These are phyloP conservation scores for Beta macrorhiza DNA, from an alignment of 179 eudicot species.

Conservation along the genomic window DNA sequence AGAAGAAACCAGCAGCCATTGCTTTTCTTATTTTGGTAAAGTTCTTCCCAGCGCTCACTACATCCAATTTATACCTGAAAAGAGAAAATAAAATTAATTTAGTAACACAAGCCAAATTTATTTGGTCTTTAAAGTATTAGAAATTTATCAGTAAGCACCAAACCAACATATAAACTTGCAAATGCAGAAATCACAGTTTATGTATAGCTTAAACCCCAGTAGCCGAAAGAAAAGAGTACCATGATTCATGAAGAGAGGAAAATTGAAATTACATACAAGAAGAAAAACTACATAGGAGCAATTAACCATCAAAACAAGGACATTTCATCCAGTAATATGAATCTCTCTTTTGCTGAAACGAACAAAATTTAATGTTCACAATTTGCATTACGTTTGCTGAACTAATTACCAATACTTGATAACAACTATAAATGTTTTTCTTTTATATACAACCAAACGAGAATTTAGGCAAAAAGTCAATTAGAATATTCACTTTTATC, in stretches of 20 bases:
- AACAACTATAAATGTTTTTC: background rate
- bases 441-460: background rate
- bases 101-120: slow-evolving; percentile 2
- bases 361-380: background rate
- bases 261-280: background rate
- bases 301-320: background rate
- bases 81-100: background rate
- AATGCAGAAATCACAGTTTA: background rate
- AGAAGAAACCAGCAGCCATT: slow-evolving; percentile 87
- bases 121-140: background rate
- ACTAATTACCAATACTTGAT: background rate
- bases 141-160: background rate
- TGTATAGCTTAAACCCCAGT: background rate
- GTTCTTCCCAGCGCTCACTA: slow-evolving; percentile 81
- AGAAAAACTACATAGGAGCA: background rate
- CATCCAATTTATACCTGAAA: slow-evolving; percentile 86
- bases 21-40: slow-evolving; percentile 82
- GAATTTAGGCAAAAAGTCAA: background rate
- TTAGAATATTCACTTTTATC: background rate
- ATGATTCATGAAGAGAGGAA: background rate
- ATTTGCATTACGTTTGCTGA: background rate
- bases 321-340: background rate
- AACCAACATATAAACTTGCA: slow-evolving; percentile 6
- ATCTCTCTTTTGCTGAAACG: background rate
- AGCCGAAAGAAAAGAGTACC: background rate